phyloP scores from a whole-genome alignment of 768 basidiomycete genomes.

The Pleurotus tuoliensis region DNA sequence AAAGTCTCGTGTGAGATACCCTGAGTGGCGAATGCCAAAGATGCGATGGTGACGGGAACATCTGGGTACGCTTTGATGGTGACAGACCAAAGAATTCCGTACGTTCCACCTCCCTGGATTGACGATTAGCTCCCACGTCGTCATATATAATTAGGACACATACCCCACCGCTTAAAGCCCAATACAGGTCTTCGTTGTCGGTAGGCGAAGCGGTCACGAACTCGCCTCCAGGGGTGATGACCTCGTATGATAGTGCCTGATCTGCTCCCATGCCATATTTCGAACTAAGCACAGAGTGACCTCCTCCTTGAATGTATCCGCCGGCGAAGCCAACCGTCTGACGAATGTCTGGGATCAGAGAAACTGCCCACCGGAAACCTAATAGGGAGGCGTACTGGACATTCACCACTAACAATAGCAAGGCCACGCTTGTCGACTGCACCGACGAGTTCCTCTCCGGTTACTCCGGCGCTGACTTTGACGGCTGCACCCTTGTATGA shows the following conservation, averaged over 20 bases:
- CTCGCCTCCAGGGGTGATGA: conserved; percentile 36
- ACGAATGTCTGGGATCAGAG: conserved; percentile 21
- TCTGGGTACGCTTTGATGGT: conserved; percentile 11
- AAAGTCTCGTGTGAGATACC: conserved; percentile 8
- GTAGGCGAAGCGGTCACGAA: conserved; percentile 25
- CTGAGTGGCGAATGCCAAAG: conserved; percentile 10
- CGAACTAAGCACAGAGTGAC: conserved; percentile 25
- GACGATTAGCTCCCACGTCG: background rate
- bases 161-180: conserved; percentile 30
- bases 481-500: conserved; percentile 11
- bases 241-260: conserved; percentile 29
- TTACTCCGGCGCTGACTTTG: conserved; percentile 28
- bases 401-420: conserved; percentile 2
- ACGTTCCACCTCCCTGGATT: conserved; percentile 12
- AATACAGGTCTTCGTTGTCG: conserved; percentile 35
- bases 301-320: conserved; percentile 30
- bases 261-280: conserved; percentile 22
- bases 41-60: conserved; percentile 6
- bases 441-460: conserved; percentile 17
- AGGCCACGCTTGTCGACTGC: background rate
- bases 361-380: background rate
- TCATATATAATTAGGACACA: background rate
- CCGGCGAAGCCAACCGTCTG: conserved; percentile 25
- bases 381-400: conserved; percentile 6
- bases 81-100: conserved; percentile 13